Base-by-base conservation (phyloP, 2,329 filamentous ascomycete species). In the Pseudocercospora ulei region DNA sequence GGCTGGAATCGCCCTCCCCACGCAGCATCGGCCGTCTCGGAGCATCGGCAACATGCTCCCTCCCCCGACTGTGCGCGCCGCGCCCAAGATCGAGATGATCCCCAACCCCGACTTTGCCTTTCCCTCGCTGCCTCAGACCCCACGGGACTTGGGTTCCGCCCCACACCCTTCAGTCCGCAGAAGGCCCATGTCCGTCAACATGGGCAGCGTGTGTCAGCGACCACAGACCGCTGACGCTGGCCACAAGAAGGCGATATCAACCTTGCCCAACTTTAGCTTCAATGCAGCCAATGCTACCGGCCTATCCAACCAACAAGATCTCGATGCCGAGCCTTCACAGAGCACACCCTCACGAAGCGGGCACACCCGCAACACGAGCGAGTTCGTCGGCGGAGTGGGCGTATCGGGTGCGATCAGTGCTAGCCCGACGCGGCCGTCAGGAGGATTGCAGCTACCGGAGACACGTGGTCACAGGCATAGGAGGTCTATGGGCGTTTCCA, bases 401-500 rank as follows among this genome's bases (percentile, higher is more conserved):
- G 56, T 62, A 63, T 72, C 49, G 67, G 75, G 51, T 61, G 69
- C 62, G 65, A 69, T 82, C 64, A 82, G 75, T 59, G 73, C 75
- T 7, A 85, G 78, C 53, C 78, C 80, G 17, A 80, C 77, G 7
- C 83, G 78, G 38, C 71, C 76, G 4, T 71, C 73, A 48, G 60
- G n/a, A n/a, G n/a, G 70, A 5, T 69, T 78, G 5, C 73, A 34
- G 19, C 17, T 20, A 26, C 43, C 34, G 13, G 14, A 26, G 24
- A 36, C 17, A 31, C 43, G 17, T 24, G 38, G 38, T 5, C 84
- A 92, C 61, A 75, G 74, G 11, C 87, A 95, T 58, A 76, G 84
- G 43, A 76, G 88, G 44, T 94, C 87, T 16, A 71, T 65, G 44
- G 82, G 84, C 3, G 78, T 95, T 35, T 94, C 86, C 1, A 82